phyloP scores from a whole-genome alignment of 1,284 basidiomycete genomes.

The Ustilago shanxiensis region DNA sequence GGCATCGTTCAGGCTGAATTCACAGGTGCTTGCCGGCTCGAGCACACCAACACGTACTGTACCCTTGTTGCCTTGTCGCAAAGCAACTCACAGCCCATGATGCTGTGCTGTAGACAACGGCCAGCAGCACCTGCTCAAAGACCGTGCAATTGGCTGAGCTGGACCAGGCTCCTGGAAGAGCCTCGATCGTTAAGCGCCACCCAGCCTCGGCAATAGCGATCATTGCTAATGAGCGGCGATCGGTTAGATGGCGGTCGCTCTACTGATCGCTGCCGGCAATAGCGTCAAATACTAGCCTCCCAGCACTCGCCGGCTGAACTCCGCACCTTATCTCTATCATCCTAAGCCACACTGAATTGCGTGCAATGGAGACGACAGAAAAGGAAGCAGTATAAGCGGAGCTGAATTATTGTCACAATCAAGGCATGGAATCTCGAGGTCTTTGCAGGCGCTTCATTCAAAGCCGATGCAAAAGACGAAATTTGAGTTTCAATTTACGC shows the following conservation, averaged over 20 bases:
- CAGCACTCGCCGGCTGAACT: not conserved
- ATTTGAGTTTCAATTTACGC: conserved; percentile 3
- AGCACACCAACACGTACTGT: no score
- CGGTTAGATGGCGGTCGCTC: not conserved
- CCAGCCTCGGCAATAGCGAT: not conserved
- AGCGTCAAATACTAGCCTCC: not conserved
- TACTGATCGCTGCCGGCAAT: not conserved
- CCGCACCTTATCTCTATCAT: not conserved
- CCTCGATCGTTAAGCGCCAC: not conserved
- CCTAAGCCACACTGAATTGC: not conserved
- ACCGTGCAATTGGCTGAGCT: not conserved
- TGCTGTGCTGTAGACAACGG: not conserved
- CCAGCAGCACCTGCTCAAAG: not conserved
- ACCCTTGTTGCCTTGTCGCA: no score
- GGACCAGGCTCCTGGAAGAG: not conserved
- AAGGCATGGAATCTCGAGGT: not conserved
- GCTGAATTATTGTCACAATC: not conserved
- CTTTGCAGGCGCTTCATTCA: not conserved
- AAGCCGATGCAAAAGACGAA: not conserved
- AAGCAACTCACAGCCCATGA: no score
- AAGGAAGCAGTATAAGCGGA: not conserved
- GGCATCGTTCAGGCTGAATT: not conserved
- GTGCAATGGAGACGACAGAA: not conserved
- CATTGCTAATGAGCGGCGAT: not conserved
- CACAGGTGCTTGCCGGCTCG: no score